A percentile compares a stretch with the other conserved stretches of the same genome.
These are phyloP conservation scores for Pisolithus microcarpus DNA, from an alignment of 768 basidiomycete genomes.

Conservation along the genomic window DNA sequence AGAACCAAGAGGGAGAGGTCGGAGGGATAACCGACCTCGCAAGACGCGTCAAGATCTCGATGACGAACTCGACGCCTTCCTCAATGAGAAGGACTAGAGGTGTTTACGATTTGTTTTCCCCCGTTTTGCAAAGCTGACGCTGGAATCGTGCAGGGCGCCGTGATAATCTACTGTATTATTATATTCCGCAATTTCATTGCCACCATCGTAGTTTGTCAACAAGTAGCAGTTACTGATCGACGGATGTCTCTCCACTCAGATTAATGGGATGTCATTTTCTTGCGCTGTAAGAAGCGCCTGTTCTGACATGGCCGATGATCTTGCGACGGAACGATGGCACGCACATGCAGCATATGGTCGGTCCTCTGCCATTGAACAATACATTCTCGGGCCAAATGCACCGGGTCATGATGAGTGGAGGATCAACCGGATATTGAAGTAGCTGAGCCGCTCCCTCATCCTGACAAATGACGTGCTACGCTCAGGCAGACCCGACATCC, in stretches of 20 bases:
- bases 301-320: too few relatives aligned
- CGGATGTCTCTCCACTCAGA: not conserved
- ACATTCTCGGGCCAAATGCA: too few relatives aligned
- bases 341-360: too few relatives aligned
- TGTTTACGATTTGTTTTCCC: not conserved
- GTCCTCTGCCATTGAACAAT: too few relatives aligned
- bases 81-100: constrained; percentile 42
- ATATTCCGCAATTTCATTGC: not conserved
- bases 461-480: too few relatives aligned
- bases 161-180: not conserved
- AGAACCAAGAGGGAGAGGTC: constrained; percentile 28
- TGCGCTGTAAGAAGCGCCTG: not conserved
- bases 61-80: constrained; percentile 75
- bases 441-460: too few relatives aligned
- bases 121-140: not conserved
- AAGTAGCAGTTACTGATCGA: not conserved
- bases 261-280: not conserved
- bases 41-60: constrained; percentile 75
- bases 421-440: too few relatives aligned
- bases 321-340: too few relatives aligned
- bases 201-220: not conserved
- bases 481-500: too few relatives aligned
- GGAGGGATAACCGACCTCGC: constrained; percentile 36
- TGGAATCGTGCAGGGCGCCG: not conserved
- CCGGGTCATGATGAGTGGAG: too few relatives aligned